A percentile compares a stretch with the other conserved stretches of the same genome.
phyloP scores from a whole-genome alignment of 2,329 filamentous ascomycete genomes.

The Fusarium begoniae region DNA sequence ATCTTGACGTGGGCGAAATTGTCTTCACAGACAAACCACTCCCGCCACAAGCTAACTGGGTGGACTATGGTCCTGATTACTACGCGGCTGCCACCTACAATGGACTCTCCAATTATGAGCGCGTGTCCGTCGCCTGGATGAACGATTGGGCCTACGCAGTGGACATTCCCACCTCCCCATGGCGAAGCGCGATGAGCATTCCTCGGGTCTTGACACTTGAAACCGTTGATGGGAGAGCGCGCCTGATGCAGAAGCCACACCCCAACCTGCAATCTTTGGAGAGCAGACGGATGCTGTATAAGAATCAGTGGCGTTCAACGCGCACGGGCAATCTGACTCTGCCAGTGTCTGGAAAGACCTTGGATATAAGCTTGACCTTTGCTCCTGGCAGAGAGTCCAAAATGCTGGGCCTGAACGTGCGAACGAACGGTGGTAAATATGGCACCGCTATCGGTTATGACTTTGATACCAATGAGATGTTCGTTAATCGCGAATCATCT shows the following conservation, averaged over 20 bases:
- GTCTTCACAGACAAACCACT: neutral
- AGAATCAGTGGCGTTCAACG: neutral
- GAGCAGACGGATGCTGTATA: neutral
- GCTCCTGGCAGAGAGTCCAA: neutral
- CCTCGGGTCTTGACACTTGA: neutral
- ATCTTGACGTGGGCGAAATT: neutral
- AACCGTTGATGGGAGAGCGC: accelerated
- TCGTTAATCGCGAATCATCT: neutral
- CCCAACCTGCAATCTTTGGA: neutral
- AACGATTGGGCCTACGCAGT: neutral
- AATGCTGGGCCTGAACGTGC: neutral
- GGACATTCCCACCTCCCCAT: neutral
- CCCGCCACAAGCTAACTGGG: neutral
- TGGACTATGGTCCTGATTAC: neutral
- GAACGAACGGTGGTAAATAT: neutral
- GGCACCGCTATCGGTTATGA: neutral
- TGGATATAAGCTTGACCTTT: neutral
- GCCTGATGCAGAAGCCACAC: neutral
- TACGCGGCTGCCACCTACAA: neutral
- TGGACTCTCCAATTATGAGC: neutral
- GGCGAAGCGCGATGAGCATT: neutral
- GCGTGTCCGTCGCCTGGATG: neutral
- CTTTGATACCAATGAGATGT: neutral
- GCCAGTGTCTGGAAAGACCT: neutral
- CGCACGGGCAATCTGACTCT: neutral